phyloP scores from a whole-genome alignment of 805 yeast species.

The Yamadazyma kitorensis region DNA sequence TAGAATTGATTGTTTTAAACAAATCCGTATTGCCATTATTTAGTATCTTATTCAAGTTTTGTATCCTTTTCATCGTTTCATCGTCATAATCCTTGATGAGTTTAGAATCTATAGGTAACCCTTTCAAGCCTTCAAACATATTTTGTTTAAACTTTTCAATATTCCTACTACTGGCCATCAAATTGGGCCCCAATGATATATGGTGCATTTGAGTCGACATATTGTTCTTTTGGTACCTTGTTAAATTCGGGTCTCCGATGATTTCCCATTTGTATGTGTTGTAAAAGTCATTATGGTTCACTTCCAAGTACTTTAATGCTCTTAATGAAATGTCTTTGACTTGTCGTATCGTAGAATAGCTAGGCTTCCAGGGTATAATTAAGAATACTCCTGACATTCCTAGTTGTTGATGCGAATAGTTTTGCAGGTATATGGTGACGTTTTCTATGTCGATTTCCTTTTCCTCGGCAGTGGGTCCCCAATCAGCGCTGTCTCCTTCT shows the following conservation, averaged over 20 bases:
- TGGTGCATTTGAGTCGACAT: background rate
- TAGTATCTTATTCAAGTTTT: background rate
- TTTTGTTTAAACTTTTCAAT: background rate
- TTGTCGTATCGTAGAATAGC: background rate
- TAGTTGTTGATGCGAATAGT: constrained; percentile 6
- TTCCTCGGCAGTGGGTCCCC: no score
- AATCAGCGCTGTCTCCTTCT: no score
- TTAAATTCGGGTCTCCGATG: constrained; percentile 1
- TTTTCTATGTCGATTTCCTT: background rate
- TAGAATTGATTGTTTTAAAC: background rate
- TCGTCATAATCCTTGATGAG: background rate
- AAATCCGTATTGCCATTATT: background rate
- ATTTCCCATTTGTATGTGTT: constrained; percentile 6
- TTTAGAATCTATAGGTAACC: background rate
- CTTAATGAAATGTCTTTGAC: constrained; percentile 2
- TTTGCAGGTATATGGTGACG: constrained; percentile 9
- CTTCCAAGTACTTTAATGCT: constrained; percentile 3
- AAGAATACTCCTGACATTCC: constrained; percentile 8
- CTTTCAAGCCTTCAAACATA: background rate
- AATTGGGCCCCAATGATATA: constrained; percentile 3
- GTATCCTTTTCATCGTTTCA: background rate
- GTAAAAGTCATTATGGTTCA: constrained; percentile 7
- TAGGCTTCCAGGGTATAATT: constrained; percentile 9
- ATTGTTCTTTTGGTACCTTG: background rate
- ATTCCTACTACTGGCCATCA: background rate